phyloP scores from a whole-genome alignment of 805 yeast species.

The Candida khao-thaluensis region DNA sequence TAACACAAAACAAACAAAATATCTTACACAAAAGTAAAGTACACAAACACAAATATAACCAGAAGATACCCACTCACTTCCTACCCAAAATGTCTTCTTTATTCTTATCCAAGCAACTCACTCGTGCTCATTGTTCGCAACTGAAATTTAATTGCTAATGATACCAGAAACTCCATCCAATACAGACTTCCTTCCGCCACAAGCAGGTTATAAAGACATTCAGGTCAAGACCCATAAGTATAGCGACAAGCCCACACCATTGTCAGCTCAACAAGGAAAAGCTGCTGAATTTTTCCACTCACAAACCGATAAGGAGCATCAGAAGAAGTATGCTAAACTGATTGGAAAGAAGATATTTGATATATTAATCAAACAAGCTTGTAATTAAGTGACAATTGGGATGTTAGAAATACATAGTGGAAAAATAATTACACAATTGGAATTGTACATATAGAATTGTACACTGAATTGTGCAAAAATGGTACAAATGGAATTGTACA shows the following conservation, averaged over 20 bases:
- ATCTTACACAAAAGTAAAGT: too few species aligned
- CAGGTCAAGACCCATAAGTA: conserved; percentile 30
- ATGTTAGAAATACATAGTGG: too few species aligned
- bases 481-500: neutral
- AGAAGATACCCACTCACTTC: too few species aligned
- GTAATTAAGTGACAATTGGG: too few species aligned
- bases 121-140: conserved; percentile 8
- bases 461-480: neutral
- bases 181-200: conserved; percentile 26
- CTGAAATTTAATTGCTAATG: conserved; percentile 9
- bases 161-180: conserved; percentile 25
- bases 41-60: too few species aligned
- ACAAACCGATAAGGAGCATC: conserved; percentile 31
- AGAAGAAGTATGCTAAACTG: conserved; percentile 34
- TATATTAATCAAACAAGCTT: conserved; percentile 19
- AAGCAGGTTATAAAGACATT: conserved; percentile 32
- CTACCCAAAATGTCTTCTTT: too few species aligned
- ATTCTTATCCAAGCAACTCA: too few species aligned
- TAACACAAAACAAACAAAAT: too few species aligned
- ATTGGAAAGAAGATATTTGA: conserved; percentile 22
- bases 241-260: conserved; percentile 34
- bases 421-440: too few species aligned
- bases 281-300: conserved; percentile 26
- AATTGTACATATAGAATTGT: too few species aligned
- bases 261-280: conserved; percentile 25